Percentiles rank a stretch among this genome's conserved stretches.
Evolutionary conservation across 495 filamentous ascomycete species (phyloP).

Genomic region (Gamarada debralockiae): DNA sequence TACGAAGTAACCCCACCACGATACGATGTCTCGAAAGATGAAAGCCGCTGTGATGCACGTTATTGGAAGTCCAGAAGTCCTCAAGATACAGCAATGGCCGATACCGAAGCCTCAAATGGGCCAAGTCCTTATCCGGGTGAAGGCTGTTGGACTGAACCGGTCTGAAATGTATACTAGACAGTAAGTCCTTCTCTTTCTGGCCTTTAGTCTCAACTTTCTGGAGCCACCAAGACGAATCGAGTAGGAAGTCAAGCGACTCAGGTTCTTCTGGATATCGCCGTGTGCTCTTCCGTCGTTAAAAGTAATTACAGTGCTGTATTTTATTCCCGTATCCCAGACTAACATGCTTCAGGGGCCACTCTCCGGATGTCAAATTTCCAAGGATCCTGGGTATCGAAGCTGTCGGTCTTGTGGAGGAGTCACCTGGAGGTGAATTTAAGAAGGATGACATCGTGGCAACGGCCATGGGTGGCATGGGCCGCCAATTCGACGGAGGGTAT

Average conservation of each 20-base stretch:
- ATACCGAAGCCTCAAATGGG: constrained; percentile 31
- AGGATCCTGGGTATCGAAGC: constrained; percentile 48
- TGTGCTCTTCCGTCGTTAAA: too few species aligned
- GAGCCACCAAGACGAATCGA: too few species aligned
- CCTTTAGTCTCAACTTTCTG: too few species aligned
- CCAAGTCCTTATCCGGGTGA: constrained; percentile 43
- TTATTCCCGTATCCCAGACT: background rate
- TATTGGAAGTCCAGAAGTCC: constrained; percentile 32
- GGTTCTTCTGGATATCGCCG: too few species aligned
- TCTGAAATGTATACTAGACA: constrained; percentile 44
- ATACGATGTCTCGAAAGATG: constrained; percentile 25
- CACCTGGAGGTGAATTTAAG: constrained; percentile 36
- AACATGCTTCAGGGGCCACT: constrained; percentile 31
- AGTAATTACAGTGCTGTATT: too few species aligned
- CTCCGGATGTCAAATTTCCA: constrained; percentile 38
- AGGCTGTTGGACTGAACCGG: constrained; percentile 50
- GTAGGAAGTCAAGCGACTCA: too few species aligned
- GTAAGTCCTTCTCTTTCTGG: background rate
- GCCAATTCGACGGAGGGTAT: constrained; percentile 47
- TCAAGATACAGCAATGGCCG: constrained; percentile 33
- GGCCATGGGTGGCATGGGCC: constrained; percentile 49
- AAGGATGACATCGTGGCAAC: constrained; percentile 42
- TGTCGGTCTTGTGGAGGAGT: constrained; percentile 37
- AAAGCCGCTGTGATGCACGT: constrained; percentile 34
- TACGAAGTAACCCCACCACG: too few species aligned